phyloP scores from a whole-genome alignment of 805 yeast genomes.

The Wickerhamiella lipophila region DNA sequence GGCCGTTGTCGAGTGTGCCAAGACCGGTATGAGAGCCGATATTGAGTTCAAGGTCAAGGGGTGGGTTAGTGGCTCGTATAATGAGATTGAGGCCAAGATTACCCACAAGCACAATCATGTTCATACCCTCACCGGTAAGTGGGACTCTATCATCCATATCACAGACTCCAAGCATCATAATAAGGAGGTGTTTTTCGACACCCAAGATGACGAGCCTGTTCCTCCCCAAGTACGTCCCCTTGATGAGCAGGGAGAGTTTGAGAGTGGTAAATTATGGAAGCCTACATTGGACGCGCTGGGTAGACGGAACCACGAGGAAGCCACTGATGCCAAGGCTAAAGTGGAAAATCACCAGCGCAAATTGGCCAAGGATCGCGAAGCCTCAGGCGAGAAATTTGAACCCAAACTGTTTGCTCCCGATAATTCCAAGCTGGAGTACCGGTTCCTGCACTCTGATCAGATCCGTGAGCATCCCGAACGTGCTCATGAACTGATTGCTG shows the following conservation, averaged over 20 bases:
- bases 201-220: slow-evolving; percentile 32
- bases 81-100: slow-evolving; percentile 68
- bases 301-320: slow-evolving; percentile 60
- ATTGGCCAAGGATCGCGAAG: slow-evolving; percentile 57
- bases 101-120: slow-evolving; percentile 40
- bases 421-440: slow-evolving; percentile 42
- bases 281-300: slow-evolving; percentile 74
- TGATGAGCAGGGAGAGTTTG: slow-evolving; percentile 65
- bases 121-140: slow-evolving; percentile 71
- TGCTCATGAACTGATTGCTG: slow-evolving; percentile 44
- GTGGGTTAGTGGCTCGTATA: slow-evolving; percentile 81
- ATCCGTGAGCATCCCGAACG: slow-evolving; percentile 40
- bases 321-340: slow-evolving; percentile 77
- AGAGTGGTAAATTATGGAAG: slow-evolving; percentile 74
- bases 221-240: slow-evolving; percentile 67
- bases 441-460: slow-evolving; percentile 42
- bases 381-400: slow-evolving; percentile 58
- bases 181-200: slow-evolving; percentile 45
- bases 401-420: slow-evolving; percentile 60
- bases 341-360: slow-evolving; percentile 82
- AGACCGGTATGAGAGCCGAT: slow-evolving; percentile 50
- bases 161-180: slow-evolving; percentile 33
- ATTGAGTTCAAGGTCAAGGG: slow-evolving; percentile 95
- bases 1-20: slow-evolving; percentile 56
- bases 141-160: slow-evolving; percentile 78